Evolutionary conservation across 805 yeast genomes (phyloP).

Genomic region (Tanozyma kutaoensis): DNA sequence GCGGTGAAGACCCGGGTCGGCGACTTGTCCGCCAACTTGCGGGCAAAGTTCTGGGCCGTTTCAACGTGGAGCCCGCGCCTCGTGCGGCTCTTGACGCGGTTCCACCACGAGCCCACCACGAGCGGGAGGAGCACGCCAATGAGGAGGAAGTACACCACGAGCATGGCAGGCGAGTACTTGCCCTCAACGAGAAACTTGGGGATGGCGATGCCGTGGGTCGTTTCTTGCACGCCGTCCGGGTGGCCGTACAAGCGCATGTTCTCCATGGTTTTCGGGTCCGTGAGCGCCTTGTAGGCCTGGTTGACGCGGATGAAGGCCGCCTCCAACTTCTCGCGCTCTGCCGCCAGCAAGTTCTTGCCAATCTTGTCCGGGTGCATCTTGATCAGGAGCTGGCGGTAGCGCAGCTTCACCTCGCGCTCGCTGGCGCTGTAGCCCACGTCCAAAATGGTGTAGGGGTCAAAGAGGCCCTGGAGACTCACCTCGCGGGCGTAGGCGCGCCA

Average conservation of each 20-base stretch:
- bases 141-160: conserved; percentile 48
- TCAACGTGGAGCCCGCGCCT: conserved; percentile 70
- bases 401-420: conserved; percentile 68
- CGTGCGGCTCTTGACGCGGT: conserved; percentile 62
- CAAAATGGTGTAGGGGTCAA: conserved; percentile 86
- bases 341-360: conserved; percentile 45
- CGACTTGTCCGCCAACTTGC: conserved; percentile 57
- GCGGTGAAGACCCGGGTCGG: conserved; percentile 56
- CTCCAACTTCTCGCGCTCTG: conserved; percentile 48
- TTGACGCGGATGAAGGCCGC: conserved; percentile 67
- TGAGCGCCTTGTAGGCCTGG: conserved; percentile 88
- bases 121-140: conserved; percentile 73
- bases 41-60: conserved; percentile 72
- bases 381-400: conserved; percentile 76
- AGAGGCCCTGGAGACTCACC: conserved; percentile 35
- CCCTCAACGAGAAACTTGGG: conserved; percentile 88
- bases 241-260: conserved; percentile 85
- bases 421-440: conserved; percentile 55
- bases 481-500: conserved; percentile 25
- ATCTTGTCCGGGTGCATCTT: conserved; percentile 92
- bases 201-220: conserved; percentile 85
- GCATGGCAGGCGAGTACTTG: conserved; percentile 51
- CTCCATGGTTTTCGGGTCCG: conserved; percentile 75
- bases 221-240: conserved; percentile 94
- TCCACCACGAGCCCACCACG: conserved; percentile 87